Conservation (phyloP, 1,284 basidiomycete species). For the Apiotrichum sp. region DNA sequence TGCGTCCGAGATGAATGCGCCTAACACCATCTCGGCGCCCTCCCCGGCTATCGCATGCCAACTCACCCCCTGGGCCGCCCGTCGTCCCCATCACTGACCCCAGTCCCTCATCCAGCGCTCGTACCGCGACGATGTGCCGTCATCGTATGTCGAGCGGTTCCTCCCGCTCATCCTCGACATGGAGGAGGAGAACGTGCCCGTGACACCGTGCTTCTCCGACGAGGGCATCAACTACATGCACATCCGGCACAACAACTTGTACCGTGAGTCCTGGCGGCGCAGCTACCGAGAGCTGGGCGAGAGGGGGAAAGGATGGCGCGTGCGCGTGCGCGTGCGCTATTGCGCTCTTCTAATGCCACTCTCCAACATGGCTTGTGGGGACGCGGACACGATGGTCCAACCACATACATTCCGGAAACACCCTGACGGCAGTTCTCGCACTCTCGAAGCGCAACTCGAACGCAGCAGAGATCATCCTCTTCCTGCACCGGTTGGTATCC, state of each 20-base stretch:
- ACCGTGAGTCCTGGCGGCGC: slow-evolving; percentile 60
- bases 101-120: slow-evolving; percentile 94
- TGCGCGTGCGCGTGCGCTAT: no score
- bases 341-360: no score
- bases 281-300: no score
- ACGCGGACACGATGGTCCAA: no score
- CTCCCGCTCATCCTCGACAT: slow-evolving; percentile 90
- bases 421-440: slow-evolving; percentile 66
- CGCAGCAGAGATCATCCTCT: slow-evolving; percentile 92
- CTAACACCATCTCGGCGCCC: no score
- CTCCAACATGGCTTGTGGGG: no score
- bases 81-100: neutral
- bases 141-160: slow-evolving; percentile 86
- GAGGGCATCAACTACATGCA: slow-evolving; percentile 98
- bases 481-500: slow-evolving; percentile 78
- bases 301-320: no score
- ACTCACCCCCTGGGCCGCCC: neutral
- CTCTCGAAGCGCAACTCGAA: slow-evolving; percentile 94
- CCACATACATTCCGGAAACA: neutral
- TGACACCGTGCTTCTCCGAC: slow-evolving; percentile 89
- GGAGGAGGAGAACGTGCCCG: slow-evolving; percentile 93
- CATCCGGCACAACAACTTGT: slow-evolving; percentile 95
- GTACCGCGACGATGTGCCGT: slow-evolving; percentile 90
- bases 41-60: no score
- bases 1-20: no score